phyloP scores from a whole-genome alignment of 2,329 filamentous ascomycete species.

The Cadophora malorum region DNA sequence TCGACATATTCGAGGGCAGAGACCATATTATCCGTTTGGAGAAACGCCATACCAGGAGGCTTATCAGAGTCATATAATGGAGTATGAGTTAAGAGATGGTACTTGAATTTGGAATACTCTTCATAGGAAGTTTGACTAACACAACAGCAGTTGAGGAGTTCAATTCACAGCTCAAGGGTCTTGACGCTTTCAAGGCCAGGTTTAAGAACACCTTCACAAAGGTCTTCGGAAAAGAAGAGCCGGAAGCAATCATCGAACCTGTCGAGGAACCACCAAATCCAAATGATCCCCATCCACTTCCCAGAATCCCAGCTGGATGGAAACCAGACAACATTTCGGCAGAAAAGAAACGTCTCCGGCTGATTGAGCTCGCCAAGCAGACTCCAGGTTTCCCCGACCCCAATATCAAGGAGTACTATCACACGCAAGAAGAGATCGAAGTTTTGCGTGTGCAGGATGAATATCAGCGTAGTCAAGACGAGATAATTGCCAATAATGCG shows the following conservation, averaged over 20 bases:
- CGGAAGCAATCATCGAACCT: neutral
- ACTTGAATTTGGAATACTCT: neutral
- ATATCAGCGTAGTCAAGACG: neutral
- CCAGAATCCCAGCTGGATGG: constrained; percentile 31
- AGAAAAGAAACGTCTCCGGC: constrained; percentile 23
- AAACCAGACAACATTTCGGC: constrained; percentile 30
- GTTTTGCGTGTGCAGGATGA: neutral
- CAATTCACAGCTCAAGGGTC: constrained; percentile 18
- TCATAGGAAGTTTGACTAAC: constrained; percentile 16
- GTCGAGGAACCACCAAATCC: constrained; percentile 13
- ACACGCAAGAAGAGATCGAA: constrained; percentile 32
- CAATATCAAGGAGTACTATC: constrained; percentile 31
- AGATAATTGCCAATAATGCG: neutral
- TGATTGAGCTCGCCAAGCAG: constrained; percentile 27
- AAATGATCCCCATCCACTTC: constrained; percentile 30
- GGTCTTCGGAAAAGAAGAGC: neutral
- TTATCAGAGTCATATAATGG: constrained; percentile 37
- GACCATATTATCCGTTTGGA: constrained; percentile 41
- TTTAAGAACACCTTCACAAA: neutral
- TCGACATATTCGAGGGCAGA: constrained; percentile 31
- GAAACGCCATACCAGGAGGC: constrained; percentile 41
- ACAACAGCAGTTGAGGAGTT: constrained; percentile 35
- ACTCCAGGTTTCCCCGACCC: constrained; percentile 27
- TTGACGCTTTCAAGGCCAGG: constrained; percentile 10
- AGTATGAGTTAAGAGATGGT: constrained; percentile 41